Conservation (phyloP, 164 flowering plant genomes). For the Tinospora cordifolia region DNA sequence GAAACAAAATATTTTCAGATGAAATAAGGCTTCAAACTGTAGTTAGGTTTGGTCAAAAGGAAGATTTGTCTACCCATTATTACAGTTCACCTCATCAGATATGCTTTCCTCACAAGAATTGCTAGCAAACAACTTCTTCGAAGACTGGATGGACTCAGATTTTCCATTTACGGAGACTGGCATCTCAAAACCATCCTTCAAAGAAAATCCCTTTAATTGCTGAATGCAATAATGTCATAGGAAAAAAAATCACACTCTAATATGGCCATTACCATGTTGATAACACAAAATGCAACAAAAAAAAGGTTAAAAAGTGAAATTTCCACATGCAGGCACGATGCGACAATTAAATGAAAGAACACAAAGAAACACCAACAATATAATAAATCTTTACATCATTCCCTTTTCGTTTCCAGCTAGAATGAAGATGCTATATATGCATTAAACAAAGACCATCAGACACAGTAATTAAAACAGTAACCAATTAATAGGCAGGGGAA, state of each 20-base stretch:
- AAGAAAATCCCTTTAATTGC: slow-evolving; percentile 7
- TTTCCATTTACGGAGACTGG: slow-evolving; percentile 21
- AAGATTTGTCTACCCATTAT: not conserved
- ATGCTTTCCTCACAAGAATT: slow-evolving; percentile 28
- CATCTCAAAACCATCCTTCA: slow-evolving; percentile 30
- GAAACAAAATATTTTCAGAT: not conserved
- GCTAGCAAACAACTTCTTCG: slow-evolving; percentile 10
- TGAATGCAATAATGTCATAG: not conserved
- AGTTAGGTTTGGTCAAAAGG: not conserved
- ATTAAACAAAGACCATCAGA: too few relatives aligned
- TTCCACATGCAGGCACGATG: not conserved
- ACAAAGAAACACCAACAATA: not conserved
- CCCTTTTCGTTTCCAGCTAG: too few relatives aligned
- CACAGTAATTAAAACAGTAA: too few relatives aligned
- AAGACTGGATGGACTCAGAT: slow-evolving; percentile 13
- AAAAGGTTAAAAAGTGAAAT: not conserved
- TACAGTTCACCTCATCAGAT: slow-evolving; percentile 31
- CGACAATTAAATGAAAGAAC: not conserved
- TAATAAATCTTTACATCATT: not conserved
- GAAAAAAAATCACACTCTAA: not conserved
- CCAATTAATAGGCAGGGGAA: too few relatives aligned
- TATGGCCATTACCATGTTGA: not conserved
- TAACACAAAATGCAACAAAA: not conserved
- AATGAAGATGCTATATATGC: too few relatives aligned
- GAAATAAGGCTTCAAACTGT: not conserved